Base-by-base conservation (phyloP, 352 stramenopile genomes). In the Pythium pyrilobum region DNA sequence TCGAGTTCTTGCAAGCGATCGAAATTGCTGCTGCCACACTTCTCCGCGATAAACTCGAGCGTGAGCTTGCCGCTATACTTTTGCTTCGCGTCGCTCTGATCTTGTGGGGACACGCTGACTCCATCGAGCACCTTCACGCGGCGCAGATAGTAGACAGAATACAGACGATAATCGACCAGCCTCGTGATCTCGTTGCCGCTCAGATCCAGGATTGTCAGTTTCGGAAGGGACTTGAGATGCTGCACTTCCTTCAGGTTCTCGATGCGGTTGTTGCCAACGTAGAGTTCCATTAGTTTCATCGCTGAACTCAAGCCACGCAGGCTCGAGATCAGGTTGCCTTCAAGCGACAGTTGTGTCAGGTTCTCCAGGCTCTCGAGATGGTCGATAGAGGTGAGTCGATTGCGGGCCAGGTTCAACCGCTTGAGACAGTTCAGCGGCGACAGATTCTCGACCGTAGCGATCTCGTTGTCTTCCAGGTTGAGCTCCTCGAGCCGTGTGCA, bases 31-130 rank as follows among this genome's bases (percentile, higher is more conserved):
- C 56, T 67, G 13, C 71, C 55, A 38, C 87, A 87, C 37, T 94
- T 94, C 9, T 96, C 85, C 15, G 81, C 45, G 44, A 96, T 76
- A 45, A 91, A 89, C 56, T 96, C 87, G 0, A 85, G 64, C 11
- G 81, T 91, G 37, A 96, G 63, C 27, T 91, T 93, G 15, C 87
- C 87, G 16, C 80, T 90, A 62, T 95, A 96, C 49, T 88, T 88
- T 52, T 95, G 83, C 39, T 92, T 93, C 6, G 87, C 83, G 12
- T 88, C 76, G 41, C 70, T 88, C 46, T 90, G 74, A 9, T 91
- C 69, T 67, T 96, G 83, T 1, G 71, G 54, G 0, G 81, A 77
- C 2, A 96, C 71, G 36, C 76, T 89, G 15, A 80, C 41, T 9
- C 82, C 79, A 39, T 96, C 87, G 1, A 96, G 54, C 0, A 96